A percentile compares a stretch with the other conserved stretches of the same genome.
Conservation (phyloP, 164 flowering plant species). For the Dillenia turbinata region DNA sequence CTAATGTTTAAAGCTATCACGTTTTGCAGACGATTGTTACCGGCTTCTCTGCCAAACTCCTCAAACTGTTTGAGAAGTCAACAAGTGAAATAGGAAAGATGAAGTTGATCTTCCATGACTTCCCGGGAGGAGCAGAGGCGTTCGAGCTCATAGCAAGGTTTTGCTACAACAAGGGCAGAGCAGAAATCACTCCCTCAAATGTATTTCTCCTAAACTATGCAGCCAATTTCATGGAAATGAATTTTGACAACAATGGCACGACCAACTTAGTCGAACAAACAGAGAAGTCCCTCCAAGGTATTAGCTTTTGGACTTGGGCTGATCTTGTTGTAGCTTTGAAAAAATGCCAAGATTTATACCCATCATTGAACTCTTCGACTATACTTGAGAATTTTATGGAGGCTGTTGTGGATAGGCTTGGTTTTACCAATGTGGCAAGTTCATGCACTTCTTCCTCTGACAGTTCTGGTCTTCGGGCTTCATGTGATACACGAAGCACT, state of each 20-base stretch:
- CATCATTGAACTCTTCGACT: constrained; percentile 17
- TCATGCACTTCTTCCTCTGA: constrained; percentile 39
- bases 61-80: constrained; percentile 30
- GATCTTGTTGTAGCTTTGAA: constrained; percentile 47
- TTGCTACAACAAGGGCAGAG: constrained; percentile 49
- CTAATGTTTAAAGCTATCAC: background rate
- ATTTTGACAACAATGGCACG: constrained; percentile 8
- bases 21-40: constrained; percentile 38
- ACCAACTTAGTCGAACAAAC: constrained; percentile 34
- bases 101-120: constrained; percentile 47
- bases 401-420: constrained; percentile 29
- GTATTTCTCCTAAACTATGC: constrained; percentile 30
- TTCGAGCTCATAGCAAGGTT: constrained; percentile 63
- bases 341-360: constrained; percentile 37
- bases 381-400: constrained; percentile 35
- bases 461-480: constrained; percentile 35
- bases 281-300: constrained; percentile 37
- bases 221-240: constrained; percentile 58
- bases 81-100: constrained; percentile 9
- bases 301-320: constrained; percentile 51
- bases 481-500: constrained; percentile 48
- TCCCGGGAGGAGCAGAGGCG: constrained; percentile 62
- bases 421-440: constrained; percentile 23
- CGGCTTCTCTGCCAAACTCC: constrained; percentile 36
- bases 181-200: constrained; percentile 37